phyloP scores from a whole-genome alignment of 179 eudicot species.

The Corrigiola litoralis region DNA sequence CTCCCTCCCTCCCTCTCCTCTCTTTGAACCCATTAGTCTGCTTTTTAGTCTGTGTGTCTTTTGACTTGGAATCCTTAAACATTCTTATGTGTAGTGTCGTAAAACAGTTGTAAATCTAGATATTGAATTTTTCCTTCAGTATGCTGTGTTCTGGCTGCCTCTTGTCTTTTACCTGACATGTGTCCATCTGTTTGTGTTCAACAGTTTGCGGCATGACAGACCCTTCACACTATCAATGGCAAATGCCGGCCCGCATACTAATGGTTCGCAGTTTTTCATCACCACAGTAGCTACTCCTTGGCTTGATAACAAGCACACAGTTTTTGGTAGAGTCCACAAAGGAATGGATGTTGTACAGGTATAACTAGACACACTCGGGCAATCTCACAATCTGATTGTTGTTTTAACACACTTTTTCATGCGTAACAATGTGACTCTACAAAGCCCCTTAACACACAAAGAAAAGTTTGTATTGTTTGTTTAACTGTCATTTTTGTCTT shows the following conservation, averaged over 20 bases:
- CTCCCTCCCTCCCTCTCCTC: no score
- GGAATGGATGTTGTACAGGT: constrained; percentile 99
- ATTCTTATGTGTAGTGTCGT: no score
- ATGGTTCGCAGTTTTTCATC: constrained; percentile 53
- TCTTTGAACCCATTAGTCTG: no score
- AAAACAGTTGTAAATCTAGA: no score
- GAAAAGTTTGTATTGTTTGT: not conserved
- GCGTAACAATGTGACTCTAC: not conserved
- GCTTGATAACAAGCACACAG: constrained; percentile 98
- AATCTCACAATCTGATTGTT: not conserved
- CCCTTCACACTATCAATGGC: constrained; percentile 90
- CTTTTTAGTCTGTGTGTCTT: no score
- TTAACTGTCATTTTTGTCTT: constrained; percentile 2
- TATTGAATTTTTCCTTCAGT: no score
- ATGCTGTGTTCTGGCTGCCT: not conserved
- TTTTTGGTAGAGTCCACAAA: constrained; percentile 90
- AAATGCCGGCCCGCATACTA: constrained; percentile 46
- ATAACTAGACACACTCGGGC: not conserved
- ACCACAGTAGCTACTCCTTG: constrained; percentile 89
- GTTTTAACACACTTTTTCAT: not conserved
- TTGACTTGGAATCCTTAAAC: no score
- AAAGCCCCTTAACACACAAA: no score
- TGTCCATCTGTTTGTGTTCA: constrained; percentile 10
- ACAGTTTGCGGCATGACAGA: constrained; percentile 95
- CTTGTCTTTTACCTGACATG: not conserved